phyloP scores from a whole-genome alignment of 306 rosid species.

The Vigna mungo region DNA sequence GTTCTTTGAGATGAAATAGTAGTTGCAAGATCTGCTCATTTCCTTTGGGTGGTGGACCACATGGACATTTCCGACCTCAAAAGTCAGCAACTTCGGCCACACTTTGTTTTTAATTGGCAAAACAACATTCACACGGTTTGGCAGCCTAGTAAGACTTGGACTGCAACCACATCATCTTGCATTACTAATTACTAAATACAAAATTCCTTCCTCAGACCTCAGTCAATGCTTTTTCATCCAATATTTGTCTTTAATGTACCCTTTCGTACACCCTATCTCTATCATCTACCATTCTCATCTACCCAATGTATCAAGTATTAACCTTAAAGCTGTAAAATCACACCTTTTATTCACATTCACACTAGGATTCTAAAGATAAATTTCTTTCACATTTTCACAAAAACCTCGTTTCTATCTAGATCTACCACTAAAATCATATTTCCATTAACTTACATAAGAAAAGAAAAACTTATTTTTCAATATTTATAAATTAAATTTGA shows the following conservation, averaged over 20 bases:
- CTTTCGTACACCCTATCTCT: constrained; percentile 31
- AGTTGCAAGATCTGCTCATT: neutral
- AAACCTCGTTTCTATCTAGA: no score
- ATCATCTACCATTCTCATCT: neutral
- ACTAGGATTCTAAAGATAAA: neutral
- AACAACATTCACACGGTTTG: constrained; percentile 42
- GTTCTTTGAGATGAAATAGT: constrained; percentile 19
- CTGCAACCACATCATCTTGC: neutral
- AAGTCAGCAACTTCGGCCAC: constrained; percentile 57
- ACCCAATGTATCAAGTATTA: neutral
- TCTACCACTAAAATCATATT: no score
- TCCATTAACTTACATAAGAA: no score
- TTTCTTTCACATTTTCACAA: neutral
- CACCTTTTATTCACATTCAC: neutral
- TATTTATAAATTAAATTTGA: no score
- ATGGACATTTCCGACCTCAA: neutral
- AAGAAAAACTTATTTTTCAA: no score
- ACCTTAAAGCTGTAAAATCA: neutral
- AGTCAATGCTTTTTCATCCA: constrained; percentile 41
- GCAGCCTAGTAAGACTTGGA: constrained; percentile 32
- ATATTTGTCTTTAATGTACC: constrained; percentile 29
- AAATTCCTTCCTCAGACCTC: constrained; percentile 18
- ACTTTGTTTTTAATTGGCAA: constrained; percentile 24
- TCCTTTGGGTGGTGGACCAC: constrained; percentile 25
- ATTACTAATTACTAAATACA: neutral